Evolutionary conservation across 2,329 filamentous ascomycete species (phyloP).

Genomic region (Xylariaceae sp.): DNA sequence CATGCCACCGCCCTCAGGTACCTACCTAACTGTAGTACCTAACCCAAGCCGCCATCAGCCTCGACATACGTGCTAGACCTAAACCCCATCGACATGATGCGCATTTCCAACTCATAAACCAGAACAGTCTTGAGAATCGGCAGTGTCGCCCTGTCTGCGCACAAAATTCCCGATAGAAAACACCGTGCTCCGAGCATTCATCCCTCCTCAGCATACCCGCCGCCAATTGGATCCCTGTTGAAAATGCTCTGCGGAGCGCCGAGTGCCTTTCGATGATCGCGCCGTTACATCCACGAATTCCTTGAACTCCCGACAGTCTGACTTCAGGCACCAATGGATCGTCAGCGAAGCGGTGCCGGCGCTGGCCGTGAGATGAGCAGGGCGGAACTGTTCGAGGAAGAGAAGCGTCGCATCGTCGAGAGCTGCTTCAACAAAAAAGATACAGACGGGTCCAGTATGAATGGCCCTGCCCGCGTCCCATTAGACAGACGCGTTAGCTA

Average conservation of each 20-base stretch:
- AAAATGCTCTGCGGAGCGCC: slow-evolving; percentile 29
- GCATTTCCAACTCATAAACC: neutral
- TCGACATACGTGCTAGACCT: neutral
- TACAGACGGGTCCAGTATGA: slow-evolving; percentile 73
- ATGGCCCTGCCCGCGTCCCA: slow-evolving; percentile 25
- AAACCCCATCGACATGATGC: neutral
- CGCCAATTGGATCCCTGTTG: slow-evolving; percentile 6
- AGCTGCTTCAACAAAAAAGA: slow-evolving; percentile 93
- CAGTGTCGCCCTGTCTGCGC: neutral
- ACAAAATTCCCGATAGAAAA: neutral
- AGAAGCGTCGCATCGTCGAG: slow-evolving; percentile 89
- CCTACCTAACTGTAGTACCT: neutral
- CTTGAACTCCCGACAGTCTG: slow-evolving; percentile 27
- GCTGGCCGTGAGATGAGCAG: slow-evolving; percentile 36
- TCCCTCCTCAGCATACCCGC: neutral
- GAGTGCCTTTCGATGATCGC: slow-evolving; percentile 16
- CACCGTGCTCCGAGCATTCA: neutral
- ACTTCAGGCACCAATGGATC: slow-evolving; percentile 26
- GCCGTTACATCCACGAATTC: slow-evolving; percentile 29
- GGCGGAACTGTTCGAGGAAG: slow-evolving; percentile 91
- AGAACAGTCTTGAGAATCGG: neutral
- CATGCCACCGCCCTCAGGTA: neutral
- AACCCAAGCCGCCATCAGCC: neutral
- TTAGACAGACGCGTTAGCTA: slow-evolving; percentile 5
- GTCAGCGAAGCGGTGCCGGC: slow-evolving; percentile 31